Conservation (phyloP, 768 basidiomycete genomes). For the Boletus bicolor region DNA sequence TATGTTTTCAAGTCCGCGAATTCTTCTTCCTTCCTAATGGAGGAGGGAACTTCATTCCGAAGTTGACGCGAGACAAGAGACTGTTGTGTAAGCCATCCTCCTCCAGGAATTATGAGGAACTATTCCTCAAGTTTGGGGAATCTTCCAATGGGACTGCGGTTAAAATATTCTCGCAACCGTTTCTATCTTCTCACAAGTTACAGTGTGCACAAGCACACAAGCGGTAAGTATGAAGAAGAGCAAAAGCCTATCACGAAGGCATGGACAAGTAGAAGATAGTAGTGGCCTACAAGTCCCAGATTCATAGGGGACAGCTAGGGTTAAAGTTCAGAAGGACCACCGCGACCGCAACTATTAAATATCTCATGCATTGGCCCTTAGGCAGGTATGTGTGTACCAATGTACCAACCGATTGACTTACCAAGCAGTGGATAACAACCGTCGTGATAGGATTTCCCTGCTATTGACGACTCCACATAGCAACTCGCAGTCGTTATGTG, state of each 20-base stretch:
- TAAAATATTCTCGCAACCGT: not conserved
- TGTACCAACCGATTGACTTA: not conserved
- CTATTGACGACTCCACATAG: not conserved
- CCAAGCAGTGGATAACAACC: not conserved
- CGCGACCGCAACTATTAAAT: not conserved
- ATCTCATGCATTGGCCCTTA: not conserved
- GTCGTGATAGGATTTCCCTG: not conserved
- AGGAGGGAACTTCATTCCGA: not conserved
- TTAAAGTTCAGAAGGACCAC: not conserved
- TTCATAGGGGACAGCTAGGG: not conserved
- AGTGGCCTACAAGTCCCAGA: not conserved
- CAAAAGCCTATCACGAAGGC: not conserved
- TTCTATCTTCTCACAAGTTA: not conserved
- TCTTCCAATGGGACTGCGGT: too few species aligned
- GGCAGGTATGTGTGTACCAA: not conserved
- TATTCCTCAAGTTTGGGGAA: not conserved
- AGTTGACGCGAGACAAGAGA: not conserved
- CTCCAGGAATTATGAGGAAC: not conserved
- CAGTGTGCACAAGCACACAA: not conserved
- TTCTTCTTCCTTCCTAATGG: constrained; percentile 6
- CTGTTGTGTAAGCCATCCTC: not conserved
- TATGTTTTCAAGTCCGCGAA: constrained; percentile 13
- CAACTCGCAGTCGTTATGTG: not conserved
- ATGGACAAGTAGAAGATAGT: not conserved
- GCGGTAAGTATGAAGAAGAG: not conserved